These are phyloP conservation scores for Ustilago bromivora DNA, from an alignment of 1,284 basidiomycete species.

Conservation along the genomic window DNA sequence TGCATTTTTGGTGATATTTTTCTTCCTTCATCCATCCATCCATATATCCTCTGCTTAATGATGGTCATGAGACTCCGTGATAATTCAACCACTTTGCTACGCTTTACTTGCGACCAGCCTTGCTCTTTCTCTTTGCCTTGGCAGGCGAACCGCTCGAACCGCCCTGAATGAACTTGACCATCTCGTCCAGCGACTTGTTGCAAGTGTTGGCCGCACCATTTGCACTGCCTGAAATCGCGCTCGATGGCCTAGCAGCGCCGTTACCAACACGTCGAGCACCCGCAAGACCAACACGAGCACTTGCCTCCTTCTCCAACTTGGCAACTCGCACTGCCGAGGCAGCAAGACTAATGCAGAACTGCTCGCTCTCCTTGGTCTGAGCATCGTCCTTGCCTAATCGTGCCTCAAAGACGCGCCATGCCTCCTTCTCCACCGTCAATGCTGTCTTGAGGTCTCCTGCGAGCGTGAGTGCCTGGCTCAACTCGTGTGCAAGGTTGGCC, in stretches of 20 bases:
- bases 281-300: slow-evolving; percentile 29
- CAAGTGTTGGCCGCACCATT: slow-evolving; percentile 2
- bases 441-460: slow-evolving; percentile 66
- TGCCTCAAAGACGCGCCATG: slow-evolving; percentile 63
- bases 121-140: slow-evolving; percentile 50
- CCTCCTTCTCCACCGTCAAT: slow-evolving; percentile 64
- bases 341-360: slow-evolving; percentile 64
- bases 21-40: neutral
- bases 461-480: slow-evolving; percentile 66
- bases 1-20: neutral
- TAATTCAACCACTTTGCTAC: neutral
- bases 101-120: slow-evolving; percentile 37
- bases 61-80: slow-evolving; percentile 1
- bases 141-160: slow-evolving; percentile 28
- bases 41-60: neutral
- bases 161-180: slow-evolving; percentile 65
- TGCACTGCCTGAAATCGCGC: slow-evolving; percentile 2
- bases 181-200: slow-evolving; percentile 61
- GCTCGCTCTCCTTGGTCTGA: slow-evolving; percentile 65
- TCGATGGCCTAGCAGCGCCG: slow-evolving; percentile 14
- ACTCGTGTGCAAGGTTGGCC: slow-evolving; percentile 66
- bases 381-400: slow-evolving; percentile 67
- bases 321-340: slow-evolving; percentile 65
- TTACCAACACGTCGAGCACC: slow-evolving; percentile 16
- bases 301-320: slow-evolving; percentile 61